phyloP scores from a whole-genome alignment of 768 basidiomycete genomes.

The Antrodiella citrinella region DNA sequence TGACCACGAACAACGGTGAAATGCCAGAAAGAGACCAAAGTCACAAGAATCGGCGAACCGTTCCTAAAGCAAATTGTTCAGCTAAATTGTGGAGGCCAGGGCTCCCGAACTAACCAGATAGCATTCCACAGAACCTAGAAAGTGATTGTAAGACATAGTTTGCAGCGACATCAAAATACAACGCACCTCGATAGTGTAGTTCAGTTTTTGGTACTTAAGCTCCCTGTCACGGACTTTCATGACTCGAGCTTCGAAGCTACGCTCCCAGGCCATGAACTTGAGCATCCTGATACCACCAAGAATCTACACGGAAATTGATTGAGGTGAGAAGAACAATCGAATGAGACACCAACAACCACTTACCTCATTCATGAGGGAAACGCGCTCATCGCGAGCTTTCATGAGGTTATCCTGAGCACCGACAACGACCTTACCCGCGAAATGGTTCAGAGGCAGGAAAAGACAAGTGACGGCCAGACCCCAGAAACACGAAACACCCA shows the following conservation, averaged over 20 bases:
- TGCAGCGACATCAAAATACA: no score
- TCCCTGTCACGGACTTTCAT: slow-evolving; percentile 71
- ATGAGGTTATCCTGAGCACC: slow-evolving; percentile 77
- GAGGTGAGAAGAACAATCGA: not conserved
- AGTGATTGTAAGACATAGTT: no score
- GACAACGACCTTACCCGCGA: slow-evolving; percentile 73
- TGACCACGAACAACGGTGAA: slow-evolving; percentile 67
- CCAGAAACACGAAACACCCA: slow-evolving; percentile 71
- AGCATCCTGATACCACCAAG: slow-evolving; percentile 88
- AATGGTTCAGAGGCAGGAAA: slow-evolving; percentile 71
- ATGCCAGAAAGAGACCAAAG: slow-evolving; percentile 45
- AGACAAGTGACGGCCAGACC: slow-evolving; percentile 69
- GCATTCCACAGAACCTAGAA: slow-evolving; percentile 37
- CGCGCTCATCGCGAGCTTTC: slow-evolving; percentile 88
- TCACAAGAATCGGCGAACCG: slow-evolving; percentile 41
- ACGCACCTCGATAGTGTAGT: slow-evolving; percentile 75
- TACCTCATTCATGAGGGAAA: slow-evolving; percentile 84
- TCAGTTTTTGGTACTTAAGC: slow-evolving; percentile 75
- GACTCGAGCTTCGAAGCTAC: slow-evolving; percentile 75
- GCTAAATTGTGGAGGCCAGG: no score
- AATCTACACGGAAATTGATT: slow-evolving; percentile 31
- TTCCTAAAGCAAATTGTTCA: slow-evolving; percentile 21
- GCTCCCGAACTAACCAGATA: slow-evolving; percentile 45
- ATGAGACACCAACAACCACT: slow-evolving; percentile 2
- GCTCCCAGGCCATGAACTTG: slow-evolving; percentile 97